Base-by-base conservation (phyloP, 2,329 filamentous ascomycete genomes). In the Chaetothyriales sp. region DNA sequence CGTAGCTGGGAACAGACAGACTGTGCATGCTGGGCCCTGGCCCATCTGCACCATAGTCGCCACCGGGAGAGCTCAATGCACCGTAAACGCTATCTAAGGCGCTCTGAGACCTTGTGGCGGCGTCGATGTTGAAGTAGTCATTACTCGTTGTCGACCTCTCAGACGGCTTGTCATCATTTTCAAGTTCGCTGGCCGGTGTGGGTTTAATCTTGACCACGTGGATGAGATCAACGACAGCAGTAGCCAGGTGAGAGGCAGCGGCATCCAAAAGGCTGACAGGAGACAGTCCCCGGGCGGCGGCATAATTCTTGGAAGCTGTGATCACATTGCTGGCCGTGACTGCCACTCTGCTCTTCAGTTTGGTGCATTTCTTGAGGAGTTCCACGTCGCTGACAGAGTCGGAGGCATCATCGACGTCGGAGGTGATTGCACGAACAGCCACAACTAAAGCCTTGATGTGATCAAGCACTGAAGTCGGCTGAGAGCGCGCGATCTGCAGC, bases 251-350 rank as follows among this genome's bases (percentile, higher is more conserved):
- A 20, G 86, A 92, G 6, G 90, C 88, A 1, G 92, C 90, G 2
- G 90, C 92, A 65, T 98, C 92, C 19, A 98, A 73, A 2, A 98
- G 70, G 5, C 87, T 94, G n/a, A 98, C 83, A 0, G 92, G 92
- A 1, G 87, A 90, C 28, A 98, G 77, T 26, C 92, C 92, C 18
- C 79, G 81, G 0, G 87, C 82, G 9, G 79, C 77, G 32, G 85
- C 83, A 65, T 92, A 95, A 63, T 95, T 95, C 70, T 93, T 95
- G 32, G 86, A 84, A 1, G 90, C 87, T 2, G 90, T 96, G 61
- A 96, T 95, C 52, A 98, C 74, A 62, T 90, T 92, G 72, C 96
- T 96, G 47, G 92, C 89, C 1, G 90, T 94, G 2, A 84, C 83
- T n/a, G 88, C 93, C 2, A 96, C 84, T 52, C 83, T 83, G 47